Percentiles rank a stretch among this genome's conserved stretches.
These are phyloP conservation scores for Globisporangium paddicum DNA, from an alignment of 352 stramenopile genomes.

Conservation along the genomic window DNA sequence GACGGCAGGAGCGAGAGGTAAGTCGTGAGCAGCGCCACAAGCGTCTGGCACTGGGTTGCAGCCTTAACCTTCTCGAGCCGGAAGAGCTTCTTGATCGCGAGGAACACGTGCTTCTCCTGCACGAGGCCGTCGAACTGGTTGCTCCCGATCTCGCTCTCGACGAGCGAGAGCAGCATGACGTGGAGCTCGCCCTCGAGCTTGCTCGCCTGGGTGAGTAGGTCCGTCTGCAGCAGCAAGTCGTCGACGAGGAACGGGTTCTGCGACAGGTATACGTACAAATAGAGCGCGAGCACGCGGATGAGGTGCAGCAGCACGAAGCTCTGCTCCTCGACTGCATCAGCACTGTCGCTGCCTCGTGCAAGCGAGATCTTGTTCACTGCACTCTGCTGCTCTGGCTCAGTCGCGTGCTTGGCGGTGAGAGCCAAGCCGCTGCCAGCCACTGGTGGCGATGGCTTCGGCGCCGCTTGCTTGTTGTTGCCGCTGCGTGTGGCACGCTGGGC, in stretches of 20 bases:
- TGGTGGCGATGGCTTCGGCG: background rate
- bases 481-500: background rate
- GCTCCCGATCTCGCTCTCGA: constrained; percentile 41
- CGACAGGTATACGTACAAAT: constrained; percentile 52
- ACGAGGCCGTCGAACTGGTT: constrained; percentile 64
- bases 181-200: constrained; percentile 31
- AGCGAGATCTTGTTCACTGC: constrained; percentile 1
- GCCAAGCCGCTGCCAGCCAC: background rate
- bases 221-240: constrained; percentile 29
- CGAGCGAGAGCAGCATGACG: constrained; percentile 28
- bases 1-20: constrained; percentile 38
- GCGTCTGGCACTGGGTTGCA: constrained; percentile 28
- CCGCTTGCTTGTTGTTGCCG: background rate
- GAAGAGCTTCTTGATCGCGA: constrained; percentile 48
- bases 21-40: constrained; percentile 34
- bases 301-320: constrained; percentile 46
- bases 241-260: constrained; percentile 27
- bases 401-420: background rate
- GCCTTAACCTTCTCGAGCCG: constrained; percentile 33
- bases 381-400: background rate
- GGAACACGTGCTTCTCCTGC: constrained; percentile 46
- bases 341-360: background rate
- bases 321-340: too few species aligned
- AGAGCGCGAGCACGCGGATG: constrained; percentile 55
- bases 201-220: constrained; percentile 13